Base-by-base conservation (phyloP, 1,284 basidiomycete species). In the Moniliella sp. region DNA sequence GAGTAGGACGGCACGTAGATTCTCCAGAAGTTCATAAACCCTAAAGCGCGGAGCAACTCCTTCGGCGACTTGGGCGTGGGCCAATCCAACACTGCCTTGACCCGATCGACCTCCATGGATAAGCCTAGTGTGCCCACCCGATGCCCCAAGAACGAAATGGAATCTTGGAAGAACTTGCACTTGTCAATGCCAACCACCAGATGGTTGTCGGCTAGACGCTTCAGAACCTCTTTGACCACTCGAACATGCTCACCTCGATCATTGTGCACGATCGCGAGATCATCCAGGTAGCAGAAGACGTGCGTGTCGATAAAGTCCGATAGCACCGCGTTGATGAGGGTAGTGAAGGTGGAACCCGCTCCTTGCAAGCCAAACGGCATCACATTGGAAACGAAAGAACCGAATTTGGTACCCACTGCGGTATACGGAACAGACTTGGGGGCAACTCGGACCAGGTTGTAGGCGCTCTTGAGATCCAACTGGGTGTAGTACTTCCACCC, bases 131-230 rank as follows among this genome's bases (percentile, higher is more conserved):
- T 9, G 0, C 30, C 26, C 15, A 70, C 44, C 15, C 66, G 39
- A 33, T 61, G 62, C 1, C 67, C 65, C 0, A 69, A 50, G 45
- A 64, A 70, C 15, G 64, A 57, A 5, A 64, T 17, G 9, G 11
- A n/a, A 15, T 9, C 2, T 51, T 15, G 41, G 4, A 18, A 10
- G 16, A 37, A 36, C 7, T 21, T 10, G 23, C 34, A 39, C 7
- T 39, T 39, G n/a, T 31, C 12, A 1, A 25, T 30, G 5, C 25
- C 33, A 12, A 15, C 26, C 10, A 32, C 14, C 5, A 39, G 19
- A 1, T 32, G 12, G 34, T 13, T 19, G 30, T 5, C 14, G 15
- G n/a, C 32, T 3, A 37, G 26, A 1, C 25, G 23, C 4, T 3
- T 1, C 5, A 37, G 30, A 3, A 40, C 35, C 9, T 15, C 11